phyloP scores from a whole-genome alignment of 2,329 filamentous ascomycete genomes.

The Aspergillus pseudoviridinutans region DNA sequence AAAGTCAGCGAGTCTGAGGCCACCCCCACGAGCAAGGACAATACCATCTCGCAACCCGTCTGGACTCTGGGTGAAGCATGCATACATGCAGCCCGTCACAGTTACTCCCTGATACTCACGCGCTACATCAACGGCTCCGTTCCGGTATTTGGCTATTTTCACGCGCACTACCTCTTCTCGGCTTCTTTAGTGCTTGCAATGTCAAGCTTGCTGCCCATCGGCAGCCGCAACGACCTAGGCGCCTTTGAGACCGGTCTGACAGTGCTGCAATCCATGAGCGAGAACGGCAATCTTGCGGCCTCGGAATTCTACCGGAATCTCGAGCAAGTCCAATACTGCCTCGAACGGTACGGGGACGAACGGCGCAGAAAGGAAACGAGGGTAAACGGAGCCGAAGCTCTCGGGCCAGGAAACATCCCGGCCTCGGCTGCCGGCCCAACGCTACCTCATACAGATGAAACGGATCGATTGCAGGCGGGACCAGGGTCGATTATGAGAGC shows the following conservation, averaged over 20 bases:
- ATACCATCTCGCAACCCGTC: conserved; percentile 34
- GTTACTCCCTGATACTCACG: conserved; percentile 34
- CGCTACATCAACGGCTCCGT: conserved; percentile 38
- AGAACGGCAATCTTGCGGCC: conserved; percentile 35
- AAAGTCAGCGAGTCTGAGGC: conserved; percentile 23
- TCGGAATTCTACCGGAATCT: conserved; percentile 34
- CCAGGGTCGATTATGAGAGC: not conserved
- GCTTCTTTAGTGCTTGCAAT: conserved; percentile 36
- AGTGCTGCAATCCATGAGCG: conserved; percentile 30
- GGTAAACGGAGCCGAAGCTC: not conserved
- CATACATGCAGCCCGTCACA: conserved; percentile 36
- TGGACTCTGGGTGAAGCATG: conserved; percentile 37
- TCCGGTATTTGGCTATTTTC: conserved; percentile 38
- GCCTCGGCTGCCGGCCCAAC: not conserved
- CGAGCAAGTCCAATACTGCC: conserved; percentile 29
- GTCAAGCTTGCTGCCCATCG: conserved; percentile 33
- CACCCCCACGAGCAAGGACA: conserved; percentile 3
- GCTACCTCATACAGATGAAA: not conserved
- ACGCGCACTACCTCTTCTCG: conserved; percentile 39
- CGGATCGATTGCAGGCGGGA: not conserved
- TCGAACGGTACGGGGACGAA: conserved; percentile 20
- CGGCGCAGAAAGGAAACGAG: not conserved
- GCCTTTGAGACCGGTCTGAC: conserved; percentile 32
- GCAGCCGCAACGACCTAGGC: conserved; percentile 26
- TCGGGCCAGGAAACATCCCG: not conserved